phyloP scores from a whole-genome alignment of 2,329 filamentous ascomycete species.

The Ceratocystis diversiconidia region DNA sequence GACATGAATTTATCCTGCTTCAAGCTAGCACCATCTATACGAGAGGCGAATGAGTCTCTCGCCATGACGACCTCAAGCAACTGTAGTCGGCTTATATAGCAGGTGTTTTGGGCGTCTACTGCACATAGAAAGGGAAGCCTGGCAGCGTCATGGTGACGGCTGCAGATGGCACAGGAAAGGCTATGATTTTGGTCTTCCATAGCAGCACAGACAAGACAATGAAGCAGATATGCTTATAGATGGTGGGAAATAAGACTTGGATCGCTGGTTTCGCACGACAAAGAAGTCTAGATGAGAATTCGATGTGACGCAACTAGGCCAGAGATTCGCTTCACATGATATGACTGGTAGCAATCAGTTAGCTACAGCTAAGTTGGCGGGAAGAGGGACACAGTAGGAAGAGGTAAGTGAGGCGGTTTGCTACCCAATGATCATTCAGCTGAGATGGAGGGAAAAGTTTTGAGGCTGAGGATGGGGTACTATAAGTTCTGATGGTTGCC shows the following conservation, averaged over 20 bases:
- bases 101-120: constrained; percentile 52
- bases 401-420: background rate
- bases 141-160: constrained; percentile 38
- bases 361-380: background rate
- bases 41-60: constrained; percentile 40
- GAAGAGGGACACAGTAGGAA: background rate
- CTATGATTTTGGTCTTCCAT: background rate
- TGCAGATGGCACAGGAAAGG: constrained; percentile 47
- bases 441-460: too few relatives aligned
- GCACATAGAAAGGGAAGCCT: constrained; percentile 52
- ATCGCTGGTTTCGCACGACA: background rate
- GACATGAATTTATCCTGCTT: constrained; percentile 17
- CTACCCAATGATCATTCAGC: too few relatives aligned
- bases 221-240: background rate
- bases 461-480: too few relatives aligned
- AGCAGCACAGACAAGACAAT: background rate
- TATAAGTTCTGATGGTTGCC: too few relatives aligned
- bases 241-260: background rate
- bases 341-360: background rate
- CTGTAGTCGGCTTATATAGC: constrained; percentile 52
- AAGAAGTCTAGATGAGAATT: constrained; percentile 1
- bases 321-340: constrained; percentile 1
- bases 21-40: constrained; percentile 28
- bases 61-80: constrained; percentile 47
- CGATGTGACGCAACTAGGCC: background rate